Conservation (phyloP, 805 yeast genomes). For the Lachancea kluyveri region DNA sequence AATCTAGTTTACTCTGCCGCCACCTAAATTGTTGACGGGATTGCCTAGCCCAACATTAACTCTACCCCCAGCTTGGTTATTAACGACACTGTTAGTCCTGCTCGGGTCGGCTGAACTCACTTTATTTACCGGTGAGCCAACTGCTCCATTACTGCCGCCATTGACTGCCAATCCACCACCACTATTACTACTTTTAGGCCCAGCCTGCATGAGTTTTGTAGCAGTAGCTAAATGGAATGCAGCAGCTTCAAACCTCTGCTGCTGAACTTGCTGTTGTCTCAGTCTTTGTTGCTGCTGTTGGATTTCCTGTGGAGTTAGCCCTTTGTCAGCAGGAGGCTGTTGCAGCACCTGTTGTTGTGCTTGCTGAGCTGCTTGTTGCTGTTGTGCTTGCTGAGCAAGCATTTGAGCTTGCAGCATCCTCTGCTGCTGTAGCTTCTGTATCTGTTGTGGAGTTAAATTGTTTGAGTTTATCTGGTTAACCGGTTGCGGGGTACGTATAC, state of each 20-base stretch:
- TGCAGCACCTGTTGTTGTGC: slow-evolving; percentile 10
- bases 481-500: slow-evolving; percentile 45
- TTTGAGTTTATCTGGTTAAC: slow-evolving; percentile 18
- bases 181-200: slow-evolving; percentile 3
- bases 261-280: slow-evolving; percentile 31
- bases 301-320: slow-evolving; percentile 30
- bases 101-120: slow-evolving; percentile 1
- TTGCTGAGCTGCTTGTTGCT: slow-evolving; percentile 16
- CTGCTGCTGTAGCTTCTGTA: slow-evolving; percentile 21
- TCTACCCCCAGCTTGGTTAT: no score
- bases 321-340: slow-evolving; percentile 14
- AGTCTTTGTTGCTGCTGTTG: slow-evolving; percentile 30
- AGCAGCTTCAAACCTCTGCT: slow-evolving; percentile 30
- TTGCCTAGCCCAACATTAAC: no score
- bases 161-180: no score
- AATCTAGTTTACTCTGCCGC: slow-evolving; percentile 18
- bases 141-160: slow-evolving; percentile 4
- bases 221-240: slow-evolving; percentile 29
- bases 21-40: no score
- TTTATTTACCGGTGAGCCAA: slow-evolving; percentile 11
- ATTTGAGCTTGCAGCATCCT: slow-evolving; percentile 27
- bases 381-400: slow-evolving; percentile 25
- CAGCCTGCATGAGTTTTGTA: slow-evolving; percentile 24
- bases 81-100: no score
- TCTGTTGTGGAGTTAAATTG: slow-evolving; percentile 20